phyloP scores from a whole-genome alignment of 2,329 filamentous ascomycete genomes.

The Fusarium brevicatenulatum region DNA sequence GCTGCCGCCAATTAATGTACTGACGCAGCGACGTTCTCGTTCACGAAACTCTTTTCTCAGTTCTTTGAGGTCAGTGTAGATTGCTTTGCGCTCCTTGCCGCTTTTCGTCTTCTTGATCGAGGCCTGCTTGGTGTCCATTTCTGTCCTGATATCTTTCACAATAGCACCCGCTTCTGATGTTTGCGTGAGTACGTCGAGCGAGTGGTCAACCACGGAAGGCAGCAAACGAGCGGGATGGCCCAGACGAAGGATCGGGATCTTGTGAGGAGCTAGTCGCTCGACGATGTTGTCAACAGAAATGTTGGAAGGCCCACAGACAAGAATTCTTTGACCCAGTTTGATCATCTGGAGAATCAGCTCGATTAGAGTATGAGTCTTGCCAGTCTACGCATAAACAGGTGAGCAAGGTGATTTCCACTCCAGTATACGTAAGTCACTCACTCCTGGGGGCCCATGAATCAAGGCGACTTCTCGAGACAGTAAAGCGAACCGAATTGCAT shows the following conservation, averaged over 20 bases:
- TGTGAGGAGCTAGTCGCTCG: constrained; percentile 85
- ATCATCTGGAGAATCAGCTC: constrained; percentile 94
- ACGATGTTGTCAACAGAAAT: constrained; percentile 99
- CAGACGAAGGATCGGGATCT: constrained; percentile 86
- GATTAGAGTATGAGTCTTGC: constrained; percentile 96
- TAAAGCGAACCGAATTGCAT: constrained; percentile 82
- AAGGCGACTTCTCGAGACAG: constrained; percentile 83
- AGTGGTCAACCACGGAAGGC: constrained; percentile 87
- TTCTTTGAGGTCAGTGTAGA: constrained; percentile 87
- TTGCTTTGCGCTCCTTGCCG: constrained; percentile 79
- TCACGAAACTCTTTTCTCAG: constrained; percentile 89
- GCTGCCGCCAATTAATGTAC: constrained; percentile 77
- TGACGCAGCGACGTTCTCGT: constrained; percentile 83
- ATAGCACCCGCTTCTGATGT: constrained; percentile 91
- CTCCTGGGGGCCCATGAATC: constrained; percentile 93
- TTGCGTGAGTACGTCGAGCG: constrained; percentile 88
- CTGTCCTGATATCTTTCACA: constrained; percentile 86
- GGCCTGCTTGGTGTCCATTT: constrained; percentile 92
- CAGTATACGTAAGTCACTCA: constrained; percentile 48
- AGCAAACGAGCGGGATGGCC: constrained; percentile 93
- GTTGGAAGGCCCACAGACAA: constrained; percentile 97
- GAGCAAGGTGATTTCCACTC: neutral
- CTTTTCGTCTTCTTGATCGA: constrained; percentile 88
- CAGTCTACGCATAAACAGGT: constrained; percentile 65
- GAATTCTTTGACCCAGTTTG: constrained; percentile 75